phyloP scores from a whole-genome alignment of 2,329 filamentous ascomycete genomes.

The Fusarium xylarioides region DNA sequence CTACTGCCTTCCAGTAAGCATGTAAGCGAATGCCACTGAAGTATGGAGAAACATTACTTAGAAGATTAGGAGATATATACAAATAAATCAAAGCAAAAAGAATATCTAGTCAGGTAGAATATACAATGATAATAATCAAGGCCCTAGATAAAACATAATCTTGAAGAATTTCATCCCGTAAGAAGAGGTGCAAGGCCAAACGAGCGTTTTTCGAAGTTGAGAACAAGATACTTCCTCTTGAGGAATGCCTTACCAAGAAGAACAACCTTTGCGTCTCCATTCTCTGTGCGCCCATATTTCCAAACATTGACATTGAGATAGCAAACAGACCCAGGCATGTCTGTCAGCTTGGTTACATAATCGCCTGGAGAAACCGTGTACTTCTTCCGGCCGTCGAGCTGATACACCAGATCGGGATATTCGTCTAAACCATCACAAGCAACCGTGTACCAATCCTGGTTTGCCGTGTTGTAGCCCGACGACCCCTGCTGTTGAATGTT shows the following conservation, averaged over 20 bases:
- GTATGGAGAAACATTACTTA: neutral
- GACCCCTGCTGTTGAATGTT: neutral
- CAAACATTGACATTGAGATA: neutral
- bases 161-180: neutral
- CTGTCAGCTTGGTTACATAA: neutral
- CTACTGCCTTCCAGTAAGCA: neutral
- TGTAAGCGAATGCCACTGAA: neutral
- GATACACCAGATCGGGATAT: neutral
- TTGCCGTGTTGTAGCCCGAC: neutral
- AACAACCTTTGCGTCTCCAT: neutral
- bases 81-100: neutral
- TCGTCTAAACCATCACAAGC: neutral
- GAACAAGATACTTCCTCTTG: conserved; percentile 1
- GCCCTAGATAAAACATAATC: neutral
- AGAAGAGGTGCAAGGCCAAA: neutral
- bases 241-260: neutral
- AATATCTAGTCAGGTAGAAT: neutral
- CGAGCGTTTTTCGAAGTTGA: neutral
- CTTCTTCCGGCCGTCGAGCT: neutral
- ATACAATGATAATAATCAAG: neutral
- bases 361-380: neutral
- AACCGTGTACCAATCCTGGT: conserved; percentile 1
- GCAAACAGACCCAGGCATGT: neutral
- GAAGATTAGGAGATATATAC: neutral
- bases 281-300: neutral